A percentile compares a stretch with the other conserved stretches of the same genome.
These are phyloP conservation scores for Eimeria acervulina DNA, from an alignment of 169 alveolate species.

Conservation along the genomic window DNA sequence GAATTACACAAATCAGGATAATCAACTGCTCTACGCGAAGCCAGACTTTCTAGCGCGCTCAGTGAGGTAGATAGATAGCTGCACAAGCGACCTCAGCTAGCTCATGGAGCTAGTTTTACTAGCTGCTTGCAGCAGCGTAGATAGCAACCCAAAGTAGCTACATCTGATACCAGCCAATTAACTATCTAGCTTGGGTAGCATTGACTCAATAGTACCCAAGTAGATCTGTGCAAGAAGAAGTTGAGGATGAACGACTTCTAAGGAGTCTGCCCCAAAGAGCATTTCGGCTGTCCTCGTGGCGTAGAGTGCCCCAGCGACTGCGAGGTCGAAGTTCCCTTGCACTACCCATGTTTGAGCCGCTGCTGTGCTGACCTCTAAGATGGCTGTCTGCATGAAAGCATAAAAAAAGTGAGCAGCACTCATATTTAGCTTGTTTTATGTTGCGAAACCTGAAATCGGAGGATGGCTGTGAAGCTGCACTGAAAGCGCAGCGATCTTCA, in stretches of 20 bases:
- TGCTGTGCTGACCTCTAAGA: conserved; percentile 42
- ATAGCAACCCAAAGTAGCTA: neutral
- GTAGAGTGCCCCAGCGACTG: conserved; percentile 81
- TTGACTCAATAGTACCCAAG: conserved; percentile 53
- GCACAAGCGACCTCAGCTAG: neutral
- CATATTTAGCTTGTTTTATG: neutral
- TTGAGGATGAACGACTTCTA: conserved; percentile 73
- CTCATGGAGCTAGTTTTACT: too few species aligned
- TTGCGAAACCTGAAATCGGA: neutral
- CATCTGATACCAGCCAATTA: neutral
- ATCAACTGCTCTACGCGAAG: too few species aligned
- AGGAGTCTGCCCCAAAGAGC: conserved; percentile 50
- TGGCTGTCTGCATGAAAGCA: neutral
- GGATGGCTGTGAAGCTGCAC: neutral
- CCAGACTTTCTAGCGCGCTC: neutral
- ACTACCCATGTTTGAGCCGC: conserved; percentile 79
- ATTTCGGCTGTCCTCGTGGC: conserved; percentile 70
- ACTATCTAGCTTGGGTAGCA: neutral
- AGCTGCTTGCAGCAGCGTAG: neutral
- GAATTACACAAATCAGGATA: neutral
- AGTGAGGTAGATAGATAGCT: too few species aligned
- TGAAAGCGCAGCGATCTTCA: neutral
- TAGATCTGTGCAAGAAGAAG: conserved; percentile 79
- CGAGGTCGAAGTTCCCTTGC: conserved; percentile 69
- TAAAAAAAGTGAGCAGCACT: too few species aligned